phyloP scores from a whole-genome alignment of 2,329 filamentous ascomycete genomes.

The Colletotrichum tamarilloi region DNA sequence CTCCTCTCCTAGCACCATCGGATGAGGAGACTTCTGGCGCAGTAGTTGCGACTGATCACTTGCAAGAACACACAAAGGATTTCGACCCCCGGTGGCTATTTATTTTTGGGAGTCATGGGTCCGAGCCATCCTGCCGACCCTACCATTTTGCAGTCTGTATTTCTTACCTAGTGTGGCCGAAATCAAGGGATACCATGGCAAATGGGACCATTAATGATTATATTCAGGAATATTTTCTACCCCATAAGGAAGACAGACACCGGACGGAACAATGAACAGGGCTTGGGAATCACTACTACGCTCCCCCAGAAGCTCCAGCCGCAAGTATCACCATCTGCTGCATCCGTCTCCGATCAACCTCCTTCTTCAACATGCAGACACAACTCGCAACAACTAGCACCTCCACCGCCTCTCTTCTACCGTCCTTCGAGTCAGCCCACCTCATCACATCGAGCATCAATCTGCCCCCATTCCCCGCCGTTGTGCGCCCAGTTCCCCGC shows the following conservation, averaged over 20 bases:
- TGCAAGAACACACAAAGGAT: not conserved
- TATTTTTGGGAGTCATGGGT: no score
- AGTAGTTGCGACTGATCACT: not conserved
- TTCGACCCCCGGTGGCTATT: no score
- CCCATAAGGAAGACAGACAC: not conserved
- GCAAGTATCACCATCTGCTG: conserved; percentile 61
- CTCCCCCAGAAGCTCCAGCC: conserved; percentile 40
- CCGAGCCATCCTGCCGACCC: no score
- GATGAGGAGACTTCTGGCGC: not conserved
- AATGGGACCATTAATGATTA: not conserved
- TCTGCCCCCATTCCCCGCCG: conserved; percentile 63
- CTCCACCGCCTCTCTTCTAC: conserved; percentile 53
- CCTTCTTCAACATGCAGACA: conserved; percentile 73
- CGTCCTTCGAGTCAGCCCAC: conserved; percentile 48
- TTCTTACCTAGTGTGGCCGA: no score
- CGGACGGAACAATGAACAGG: not conserved
- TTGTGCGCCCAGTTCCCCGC: conserved; percentile 47
- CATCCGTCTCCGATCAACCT: conserved; percentile 67
- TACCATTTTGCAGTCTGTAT: no score
- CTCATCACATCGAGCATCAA: conserved; percentile 55
- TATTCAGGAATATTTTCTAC: not conserved
- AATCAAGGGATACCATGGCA: no score
- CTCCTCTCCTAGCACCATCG: not conserved
- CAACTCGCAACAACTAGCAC: conserved; percentile 66
- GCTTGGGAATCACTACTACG: not conserved